Evolutionary conservation across 208 protist genomes (phyloP).

Genomic region (Leishmania gerbilli): DNA sequence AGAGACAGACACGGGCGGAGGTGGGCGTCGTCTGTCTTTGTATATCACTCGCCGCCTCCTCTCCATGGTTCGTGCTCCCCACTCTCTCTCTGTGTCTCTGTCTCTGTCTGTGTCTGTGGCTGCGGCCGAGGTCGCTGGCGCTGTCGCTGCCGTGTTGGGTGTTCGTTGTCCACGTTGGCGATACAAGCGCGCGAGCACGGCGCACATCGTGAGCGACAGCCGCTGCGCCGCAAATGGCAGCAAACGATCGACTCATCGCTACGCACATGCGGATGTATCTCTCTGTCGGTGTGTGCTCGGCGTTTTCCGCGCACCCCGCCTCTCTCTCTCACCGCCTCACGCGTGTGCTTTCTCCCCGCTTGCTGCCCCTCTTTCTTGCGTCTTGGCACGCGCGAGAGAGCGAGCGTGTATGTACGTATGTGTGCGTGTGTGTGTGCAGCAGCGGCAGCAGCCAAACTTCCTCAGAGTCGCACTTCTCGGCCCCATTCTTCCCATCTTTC

Average conservation of each 20-base stretch:
- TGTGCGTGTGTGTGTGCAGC: not conserved
- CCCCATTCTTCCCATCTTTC: not conserved
- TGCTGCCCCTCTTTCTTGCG: not conserved
- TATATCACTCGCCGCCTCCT: not conserved
- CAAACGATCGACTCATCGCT: not conserved
- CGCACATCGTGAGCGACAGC: not conserved
- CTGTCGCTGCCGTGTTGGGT: not conserved
- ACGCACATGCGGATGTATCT: not conserved
- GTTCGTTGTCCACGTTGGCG: not conserved
- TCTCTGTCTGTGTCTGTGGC: not conserved
- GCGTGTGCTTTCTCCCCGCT: not conserved
- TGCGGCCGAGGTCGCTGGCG: not conserved
- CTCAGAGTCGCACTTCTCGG: not conserved
- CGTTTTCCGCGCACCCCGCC: not conserved
- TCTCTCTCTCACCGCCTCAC: not conserved
- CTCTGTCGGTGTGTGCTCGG: not conserved
- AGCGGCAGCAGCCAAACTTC: not conserved
- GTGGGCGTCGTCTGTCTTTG: not conserved
- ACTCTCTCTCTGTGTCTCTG: not conserved
- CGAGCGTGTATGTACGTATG: not conserved
- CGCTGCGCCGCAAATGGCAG: not conserved
- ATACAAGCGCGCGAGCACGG: not conserved
- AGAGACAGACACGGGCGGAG: not conserved
- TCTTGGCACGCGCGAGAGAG: not conserved
- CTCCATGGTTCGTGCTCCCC: not conserved